Evolutionary conservation across 306 rosid species (phyloP).

Genomic region (Vigna hirtella): DNA sequence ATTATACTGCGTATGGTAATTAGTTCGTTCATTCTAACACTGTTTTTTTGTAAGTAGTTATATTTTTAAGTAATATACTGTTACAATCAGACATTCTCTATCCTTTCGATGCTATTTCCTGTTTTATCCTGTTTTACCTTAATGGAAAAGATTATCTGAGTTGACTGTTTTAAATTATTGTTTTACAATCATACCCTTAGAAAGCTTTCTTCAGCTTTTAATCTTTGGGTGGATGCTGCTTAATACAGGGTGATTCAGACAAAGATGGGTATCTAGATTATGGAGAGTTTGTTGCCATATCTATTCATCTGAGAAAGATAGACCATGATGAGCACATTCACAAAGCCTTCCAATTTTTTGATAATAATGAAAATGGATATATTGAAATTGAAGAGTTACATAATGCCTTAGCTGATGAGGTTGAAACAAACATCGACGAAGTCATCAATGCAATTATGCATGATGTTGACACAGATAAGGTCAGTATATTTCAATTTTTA

Average conservation of each 20-base stretch:
- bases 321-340: constrained; percentile 85
- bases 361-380: constrained; percentile 66
- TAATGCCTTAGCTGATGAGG: constrained; percentile 66
- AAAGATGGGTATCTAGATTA: constrained; percentile 83
- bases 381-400: constrained; percentile 87
- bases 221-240: constrained; percentile 4
- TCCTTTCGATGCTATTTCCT: constrained; percentile 22
- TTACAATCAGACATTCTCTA: constrained; percentile 28
- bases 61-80: constrained; percentile 10
- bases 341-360: constrained; percentile 85
- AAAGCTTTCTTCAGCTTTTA: constrained; percentile 33
- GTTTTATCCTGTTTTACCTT: constrained; percentile 4
- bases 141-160: constrained; percentile 1
- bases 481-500: constrained; percentile 36
- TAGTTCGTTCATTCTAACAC: constrained; percentile 7
- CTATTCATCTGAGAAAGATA: constrained; percentile 78
- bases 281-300: constrained; percentile 84
- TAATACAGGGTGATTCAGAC: constrained; percentile 77
- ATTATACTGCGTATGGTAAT: not conserved
- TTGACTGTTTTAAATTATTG: constrained; percentile 18
- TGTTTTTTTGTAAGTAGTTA: not conserved
- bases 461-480: constrained; percentile 94
- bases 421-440: constrained; percentile 72
- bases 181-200: not conserved
- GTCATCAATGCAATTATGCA: constrained; percentile 82